Evolutionary conservation across 2,329 filamentous ascomycete species (phyloP).

Genomic region (Macrophomina pseudophaseolina): DNA sequence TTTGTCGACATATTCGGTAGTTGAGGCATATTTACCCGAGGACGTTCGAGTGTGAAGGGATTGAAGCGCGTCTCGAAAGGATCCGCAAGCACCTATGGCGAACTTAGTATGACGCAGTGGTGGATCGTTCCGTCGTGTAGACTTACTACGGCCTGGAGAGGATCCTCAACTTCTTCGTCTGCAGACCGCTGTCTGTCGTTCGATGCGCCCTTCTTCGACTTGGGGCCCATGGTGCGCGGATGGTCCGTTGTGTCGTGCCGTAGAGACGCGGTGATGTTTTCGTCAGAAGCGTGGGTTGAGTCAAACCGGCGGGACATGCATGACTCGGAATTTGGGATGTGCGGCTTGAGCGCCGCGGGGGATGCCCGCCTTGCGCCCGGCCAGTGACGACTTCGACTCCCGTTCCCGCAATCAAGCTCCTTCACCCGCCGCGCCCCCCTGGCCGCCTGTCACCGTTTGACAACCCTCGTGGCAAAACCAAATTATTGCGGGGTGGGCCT

Average conservation of each 20-base stretch:
- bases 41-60: constrained; percentile 86
- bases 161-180: constrained; percentile 66
- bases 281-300: constrained; percentile 10
- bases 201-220: constrained; percentile 49
- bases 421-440: not conserved
- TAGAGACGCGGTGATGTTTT: constrained; percentile 13
- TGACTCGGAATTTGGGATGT: constrained; percentile 21
- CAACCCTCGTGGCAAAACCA: not conserved
- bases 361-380: not conserved
- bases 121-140: constrained; percentile 24
- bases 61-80: constrained; percentile 91
- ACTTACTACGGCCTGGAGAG: constrained; percentile 67
- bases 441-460: not conserved
- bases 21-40: constrained; percentile 68
- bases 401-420: not conserved
- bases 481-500: not conserved
- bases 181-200: constrained; percentile 40
- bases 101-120: constrained; percentile 26
- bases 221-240: constrained; percentile 51
- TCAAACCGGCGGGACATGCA: constrained; percentile 21
- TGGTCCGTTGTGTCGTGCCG: not conserved
- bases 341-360: constrained; percentile 18
- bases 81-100: constrained; percentile 79
- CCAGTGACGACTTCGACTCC: not conserved
- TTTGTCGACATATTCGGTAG: not conserved